Evolutionary conservation across 2,329 filamentous ascomycete genomes (phyloP), one percentile per base, ranked within the genome.

Genomic region (Whalleya microplaca): DNA sequence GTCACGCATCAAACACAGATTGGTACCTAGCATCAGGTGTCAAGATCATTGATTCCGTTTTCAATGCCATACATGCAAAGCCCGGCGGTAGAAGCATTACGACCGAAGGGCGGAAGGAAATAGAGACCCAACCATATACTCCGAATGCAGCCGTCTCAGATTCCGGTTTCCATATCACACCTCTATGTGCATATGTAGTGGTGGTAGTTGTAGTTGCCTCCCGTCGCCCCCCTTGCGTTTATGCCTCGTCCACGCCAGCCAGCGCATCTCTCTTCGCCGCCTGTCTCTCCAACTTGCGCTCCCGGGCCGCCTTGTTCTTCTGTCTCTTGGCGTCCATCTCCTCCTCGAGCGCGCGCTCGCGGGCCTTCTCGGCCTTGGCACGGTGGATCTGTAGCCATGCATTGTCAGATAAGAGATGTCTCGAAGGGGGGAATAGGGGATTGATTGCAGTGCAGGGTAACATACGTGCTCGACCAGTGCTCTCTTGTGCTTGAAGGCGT

Each of bases 401-500:
- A 47, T 59, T n/a, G 62, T 61, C 50, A 60, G 54, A 53, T n/a
- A 48, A 19, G 45, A 10, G 9, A 46, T 37, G 32, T 23, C 32
- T n/a, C 2, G 48, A 53, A 2, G 43, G 23, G 27, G 37, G 32
- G 16, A 6, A n/a, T 19, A 10, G 7, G 21, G 27, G 5, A 14
- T n/a, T 10, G n/a, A n/a, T n/a, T n/a, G n/a, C n/a, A n/a, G n/a
- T 37, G 32, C 14, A 27, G 56, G 55, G 54, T 53, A 73, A 92
- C 95, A 77, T 96, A 99, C 95, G 86, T 99, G 95, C 88, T 99
- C 95, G 79, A 99, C 92, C 74, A 99, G 89, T 76, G 93, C 95
- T 83, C 95, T 90, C 93, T 98, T 99, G 92, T 99, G 95, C 93
- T 99, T 99, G 91, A 99, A 99, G 80, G 95, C 94, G 90, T 99